Percentiles rank a stretch among this genome's conserved stretches.
These are phyloP conservation scores for Calonectria pteridis DNA, from an alignment of 2,329 filamentous ascomycete species.

Conservation along the genomic window DNA sequence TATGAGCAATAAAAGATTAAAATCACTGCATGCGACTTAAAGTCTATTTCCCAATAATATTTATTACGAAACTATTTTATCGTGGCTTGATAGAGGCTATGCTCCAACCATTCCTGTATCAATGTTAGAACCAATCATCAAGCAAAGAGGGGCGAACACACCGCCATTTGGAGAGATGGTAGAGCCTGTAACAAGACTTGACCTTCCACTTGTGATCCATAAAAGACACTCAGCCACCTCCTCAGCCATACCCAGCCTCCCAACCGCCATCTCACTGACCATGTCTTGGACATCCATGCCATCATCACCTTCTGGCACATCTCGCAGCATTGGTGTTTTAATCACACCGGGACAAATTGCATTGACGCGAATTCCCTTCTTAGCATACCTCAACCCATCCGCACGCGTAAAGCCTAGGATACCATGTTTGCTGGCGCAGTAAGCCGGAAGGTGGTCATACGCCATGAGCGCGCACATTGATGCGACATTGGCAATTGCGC, in stretches of 20 bases:
- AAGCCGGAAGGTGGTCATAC: slow-evolving; percentile 13
- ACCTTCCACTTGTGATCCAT: slow-evolving; percentile 3
- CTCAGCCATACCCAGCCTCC: background rate
- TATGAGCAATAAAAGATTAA: background rate
- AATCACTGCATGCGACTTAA: background rate
- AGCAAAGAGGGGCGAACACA: background rate
- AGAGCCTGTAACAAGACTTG: slow-evolving; percentile 1
- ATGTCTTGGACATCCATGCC: slow-evolving; percentile 10
- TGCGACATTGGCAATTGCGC: slow-evolving; percentile 11
- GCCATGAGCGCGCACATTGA: slow-evolving; percentile 17
- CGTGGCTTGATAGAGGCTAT: background rate
- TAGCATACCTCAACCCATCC: slow-evolving; percentile 9
- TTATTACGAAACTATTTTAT: background rate
- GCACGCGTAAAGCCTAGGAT: slow-evolving; percentile 1
- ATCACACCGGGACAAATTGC: slow-evolving; percentile 13
- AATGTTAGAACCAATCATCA: background rate
- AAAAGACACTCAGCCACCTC: slow-evolving; percentile 13
- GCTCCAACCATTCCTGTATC: slow-evolving; percentile 2
- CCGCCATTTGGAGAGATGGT: slow-evolving; percentile 6
- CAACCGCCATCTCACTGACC: slow-evolving; percentile 7
- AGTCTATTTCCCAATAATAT: background rate
- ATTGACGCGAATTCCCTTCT: slow-evolving; percentile 5
- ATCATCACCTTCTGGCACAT: background rate
- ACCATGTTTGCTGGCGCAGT: slow-evolving; percentile 13
- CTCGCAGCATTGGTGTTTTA: slow-evolving; percentile 3